These are phyloP conservation scores for Melaleuca alternifolia DNA, from an alignment of 345 rosid species.

Conservation along the genomic window DNA sequence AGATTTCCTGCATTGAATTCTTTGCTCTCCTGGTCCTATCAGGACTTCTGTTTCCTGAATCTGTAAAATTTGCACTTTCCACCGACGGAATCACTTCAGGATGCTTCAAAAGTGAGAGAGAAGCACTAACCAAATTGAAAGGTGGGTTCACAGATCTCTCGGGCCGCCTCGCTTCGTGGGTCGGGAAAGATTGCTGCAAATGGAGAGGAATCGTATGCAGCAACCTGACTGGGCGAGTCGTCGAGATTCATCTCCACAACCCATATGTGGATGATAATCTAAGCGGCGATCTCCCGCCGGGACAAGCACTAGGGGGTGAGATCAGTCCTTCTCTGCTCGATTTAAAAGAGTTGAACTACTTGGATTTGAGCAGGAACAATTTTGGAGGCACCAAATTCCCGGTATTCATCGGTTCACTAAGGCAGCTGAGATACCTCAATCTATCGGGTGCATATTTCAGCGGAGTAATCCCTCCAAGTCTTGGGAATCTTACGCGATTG, in stretches of 20 bases:
- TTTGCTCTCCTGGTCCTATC: neutral
- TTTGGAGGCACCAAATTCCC: slow-evolving; percentile 8
- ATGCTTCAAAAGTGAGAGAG: neutral
- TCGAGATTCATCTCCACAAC: slow-evolving; percentile 24
- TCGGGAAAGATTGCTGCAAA: neutral
- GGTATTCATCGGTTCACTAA: neutral
- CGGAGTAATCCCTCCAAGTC: neutral
- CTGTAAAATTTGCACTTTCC: neutral
- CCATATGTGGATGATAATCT: neutral
- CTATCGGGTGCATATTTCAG: neutral
- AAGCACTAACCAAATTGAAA: neutral
- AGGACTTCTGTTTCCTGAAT: neutral
- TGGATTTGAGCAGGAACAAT: slow-evolving; percentile 13
- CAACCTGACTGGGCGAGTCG: slow-evolving; percentile 13
- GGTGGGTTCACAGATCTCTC: neutral
- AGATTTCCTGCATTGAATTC: neutral
- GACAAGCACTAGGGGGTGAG: slow-evolving; percentile 1
- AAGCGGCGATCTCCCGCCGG: neutral
- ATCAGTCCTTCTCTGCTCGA: slow-evolving; percentile 8
- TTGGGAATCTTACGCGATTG: neutral
- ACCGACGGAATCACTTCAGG: neutral
- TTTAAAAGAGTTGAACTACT: neutral
- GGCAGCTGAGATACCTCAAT: slow-evolving; percentile 14
- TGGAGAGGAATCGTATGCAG: neutral
- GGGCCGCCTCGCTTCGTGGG: neutral